Evolutionary conservation across 2,329 filamentous ascomycete species (phyloP), one percentile per base, ranked within the genome.

Genomic region (Alternaria arbusti): DNA sequence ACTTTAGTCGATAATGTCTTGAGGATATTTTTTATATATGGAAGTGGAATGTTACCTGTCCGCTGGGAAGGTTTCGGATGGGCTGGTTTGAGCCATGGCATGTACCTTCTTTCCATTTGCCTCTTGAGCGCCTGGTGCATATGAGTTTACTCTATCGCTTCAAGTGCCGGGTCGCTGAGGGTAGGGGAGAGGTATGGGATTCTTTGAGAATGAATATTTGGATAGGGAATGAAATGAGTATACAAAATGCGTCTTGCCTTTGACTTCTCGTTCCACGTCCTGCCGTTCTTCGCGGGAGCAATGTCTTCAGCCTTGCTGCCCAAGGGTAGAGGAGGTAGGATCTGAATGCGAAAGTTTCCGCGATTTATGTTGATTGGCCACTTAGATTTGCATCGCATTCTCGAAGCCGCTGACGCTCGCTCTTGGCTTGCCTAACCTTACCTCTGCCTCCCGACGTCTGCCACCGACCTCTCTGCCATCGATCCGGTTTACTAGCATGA

Each of bases 1-100:
- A 50, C 46, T 59, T 66, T 65, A 46, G 60, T 73, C 54, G 65
- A 70, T 72, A 73, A 73, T 72, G 69, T 73, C 70, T 71, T 67
- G 70, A 72, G 64, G 69, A 71, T 71, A 65, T 70, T 72, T 52
- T 63, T 28, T 43, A 56, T 36, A n/a, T 36, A 36, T 36, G n/a
- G 36, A 40, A 46, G 36, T 61, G 55, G 63, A 62, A 57, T 59
- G 43, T 45, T 61, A 59, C 63, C 57, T 57, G 61, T 68, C 63
- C 65, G 63, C 66, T 70, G 66, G 57, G 64, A 67, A 52, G 69
- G 25, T 51, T 57, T 66, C 63, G 67, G 68, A 71, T 66, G 47
- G 67, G 46, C 54, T 62, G 54, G 54, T 58, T 36, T 40, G 47
- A 22, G 36, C 36, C 49, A 52, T 40, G 49, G 49, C 7, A 52